Base-by-base conservation (phyloP, 441 rosid species). In the Adansonia grandidieri region DNA sequence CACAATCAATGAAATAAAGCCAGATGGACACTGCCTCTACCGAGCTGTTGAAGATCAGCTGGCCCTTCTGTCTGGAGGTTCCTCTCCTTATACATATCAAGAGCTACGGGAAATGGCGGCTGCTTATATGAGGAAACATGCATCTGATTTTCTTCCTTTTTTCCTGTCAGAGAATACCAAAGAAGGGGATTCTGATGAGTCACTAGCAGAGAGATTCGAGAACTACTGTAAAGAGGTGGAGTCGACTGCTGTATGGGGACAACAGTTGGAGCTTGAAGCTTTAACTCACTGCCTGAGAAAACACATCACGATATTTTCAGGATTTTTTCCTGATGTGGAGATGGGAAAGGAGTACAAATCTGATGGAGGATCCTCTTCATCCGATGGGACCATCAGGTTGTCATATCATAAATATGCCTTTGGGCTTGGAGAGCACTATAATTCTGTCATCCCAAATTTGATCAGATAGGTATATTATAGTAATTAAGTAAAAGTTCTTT, bases 11-110 rank as follows among this genome's bases (percentile, higher is more conserved):
- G 96, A 94, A 87, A 94, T 94, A 65, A 94, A 92, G 80, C 94
- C 99, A 37, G 97, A 96, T 68, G 99, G 97, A 8, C 94, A 94
- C 81, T 96, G 99, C 77, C 97, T 96, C 71, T 96, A 92, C 86
- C 84, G 97, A 54, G 98, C 99, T 14, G 94, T 96, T 20, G 98
- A 96, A 75, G 86, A 90, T 80, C 99, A 94, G 87, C 87, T 94
- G 2, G 88, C 93, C 3, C 78, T 82, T 77, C 85, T 77, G 45
- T 88, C 93, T 14, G 90, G 91, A 22, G 95, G 95, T 51, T 81
- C 93, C 64, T 86, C 97, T 79, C 93, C 93, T 13, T 86, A 86
- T 77, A 82, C 85, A 14, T 93, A 80, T 88, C 94, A 84, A 80
- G 84, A 87, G 71, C 95, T 96, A 7, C 88, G 97, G 66, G 87